Conservation (phyloP, 805 yeast genomes). For the Metschnikowia colocasiae region DNA sequence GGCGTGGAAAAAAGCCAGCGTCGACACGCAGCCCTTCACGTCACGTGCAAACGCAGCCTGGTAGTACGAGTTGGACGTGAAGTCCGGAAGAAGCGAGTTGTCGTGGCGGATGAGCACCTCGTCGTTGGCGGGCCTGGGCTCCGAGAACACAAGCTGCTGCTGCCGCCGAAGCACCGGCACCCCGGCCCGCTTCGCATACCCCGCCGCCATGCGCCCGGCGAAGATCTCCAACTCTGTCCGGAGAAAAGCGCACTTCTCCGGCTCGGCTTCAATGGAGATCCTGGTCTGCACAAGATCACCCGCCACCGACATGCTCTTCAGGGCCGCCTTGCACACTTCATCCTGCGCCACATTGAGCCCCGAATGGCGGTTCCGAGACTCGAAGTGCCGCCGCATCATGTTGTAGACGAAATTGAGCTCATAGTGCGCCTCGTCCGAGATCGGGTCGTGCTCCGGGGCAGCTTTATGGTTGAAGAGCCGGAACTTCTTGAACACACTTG, state of each 20-base stretch:
- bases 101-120: slow-evolving; percentile 32
- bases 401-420: slow-evolving; percentile 31
- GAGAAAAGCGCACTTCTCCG: slow-evolving; percentile 20
- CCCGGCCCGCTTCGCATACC: slow-evolving; percentile 18
- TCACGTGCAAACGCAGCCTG: slow-evolving; percentile 39
- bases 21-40: slow-evolving; percentile 31
- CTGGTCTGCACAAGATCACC: slow-evolving; percentile 4
- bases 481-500: slow-evolving; percentile 20
- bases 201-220: slow-evolving; percentile 23
- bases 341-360: slow-evolving; percentile 20
- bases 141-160: slow-evolving; percentile 12
- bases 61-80: slow-evolving; percentile 31
- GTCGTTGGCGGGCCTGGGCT: slow-evolving; percentile 17
- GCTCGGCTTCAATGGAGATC: slow-evolving; percentile 3
- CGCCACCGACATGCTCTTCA: not conserved
- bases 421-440: slow-evolving; percentile 28
- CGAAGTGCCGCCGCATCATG: slow-evolving; percentile 31
- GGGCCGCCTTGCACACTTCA: not conserved
- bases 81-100: slow-evolving; percentile 34
- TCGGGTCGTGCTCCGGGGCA: slow-evolving; percentile 10
- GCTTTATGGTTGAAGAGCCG: slow-evolving; percentile 22
- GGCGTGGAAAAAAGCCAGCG: slow-evolving; percentile 33
- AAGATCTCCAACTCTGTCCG: slow-evolving; percentile 25
- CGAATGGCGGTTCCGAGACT: slow-evolving; percentile 28
- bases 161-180: slow-evolving; percentile 20